Conservation (phyloP, 208 protist species). For the Entamoeba dispar region DNA sequence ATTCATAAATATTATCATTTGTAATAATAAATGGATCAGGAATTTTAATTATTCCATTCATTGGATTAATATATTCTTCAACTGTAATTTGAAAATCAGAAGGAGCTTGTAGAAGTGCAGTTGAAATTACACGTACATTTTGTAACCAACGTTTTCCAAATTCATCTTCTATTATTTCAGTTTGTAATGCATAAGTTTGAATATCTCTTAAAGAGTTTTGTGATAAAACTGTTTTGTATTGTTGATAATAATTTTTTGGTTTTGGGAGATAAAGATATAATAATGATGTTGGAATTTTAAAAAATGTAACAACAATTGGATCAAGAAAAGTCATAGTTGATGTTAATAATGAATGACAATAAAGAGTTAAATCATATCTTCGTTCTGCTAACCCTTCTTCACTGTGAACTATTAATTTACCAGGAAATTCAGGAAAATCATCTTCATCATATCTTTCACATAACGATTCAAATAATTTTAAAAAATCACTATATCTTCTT, state of each 20-base stretch:
- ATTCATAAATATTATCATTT: not conserved
- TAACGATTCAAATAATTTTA: not conserved
- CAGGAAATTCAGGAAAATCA: not conserved
- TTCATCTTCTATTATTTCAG: not conserved
- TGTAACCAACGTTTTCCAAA: not conserved
- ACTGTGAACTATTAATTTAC: not conserved
- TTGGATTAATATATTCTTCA: not conserved
- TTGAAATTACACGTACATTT: not conserved
- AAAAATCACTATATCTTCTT: not conserved
- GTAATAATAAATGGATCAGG: not conserved
- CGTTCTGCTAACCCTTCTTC: not conserved
- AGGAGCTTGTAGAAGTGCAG: not conserved
- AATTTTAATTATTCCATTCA: not conserved
- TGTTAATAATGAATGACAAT: not conserved
- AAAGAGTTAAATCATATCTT: not conserved
- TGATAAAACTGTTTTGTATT: not conserved
- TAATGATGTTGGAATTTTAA: not conserved
- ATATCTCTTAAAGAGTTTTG: not conserved
- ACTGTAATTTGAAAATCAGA: not conserved
- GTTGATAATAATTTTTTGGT: not conserved
- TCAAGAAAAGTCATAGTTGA: not conserved
- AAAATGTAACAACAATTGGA: not conserved
- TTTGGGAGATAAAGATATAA: not conserved
- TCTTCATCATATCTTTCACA: not conserved
- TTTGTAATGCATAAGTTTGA: not conserved